Evolutionary conservation across 2,329 filamentous ascomycete genomes (phyloP), one percentile per base, ranked within the genome.

Genomic region (Corinectria fuckeliana): DNA sequence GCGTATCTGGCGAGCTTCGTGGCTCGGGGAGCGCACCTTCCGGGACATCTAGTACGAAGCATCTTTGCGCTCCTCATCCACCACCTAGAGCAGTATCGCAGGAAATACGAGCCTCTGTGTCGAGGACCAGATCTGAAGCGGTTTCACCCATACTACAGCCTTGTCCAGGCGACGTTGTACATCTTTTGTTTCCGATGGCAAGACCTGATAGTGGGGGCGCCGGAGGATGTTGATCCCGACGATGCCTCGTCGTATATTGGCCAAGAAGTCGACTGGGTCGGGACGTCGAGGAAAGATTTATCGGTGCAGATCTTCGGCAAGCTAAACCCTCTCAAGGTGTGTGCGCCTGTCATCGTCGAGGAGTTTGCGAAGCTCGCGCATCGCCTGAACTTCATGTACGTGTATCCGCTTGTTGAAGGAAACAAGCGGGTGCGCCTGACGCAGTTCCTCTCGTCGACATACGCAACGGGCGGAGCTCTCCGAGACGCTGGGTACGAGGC

Each of bases 121-220:
- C 88, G 88, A 14, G 93, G 92, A 3, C 95, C 95, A 0, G 93
- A 99, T 74, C 84, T 96, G 56, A 88, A 89, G 62, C 88, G 90
- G 45, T 97, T 94, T 72, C 87, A 88, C 47, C 87, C 90, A 13
- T 97, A 96, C 77, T 97, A 97, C 75, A 88, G 91, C 16, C 87
- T 93, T 47, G 88, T 91, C n/a, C 93, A 97, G 75, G 93, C 93
- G 1, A 82, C 96, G 3, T 85, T 97, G 21, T 97, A 97, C 79
- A 94, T 96, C 59, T 97, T 96, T 72, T 99, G 95, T 80, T 99
- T 99, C 81, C 89, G 95, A 55, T 99, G 95, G 95, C 90, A 92
- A 61, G 94, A 98, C 71, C 82, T 99, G 45, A 90, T 92, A 56
- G 81, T 85, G 18, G 83, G 85, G 2, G 85, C 84, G 3, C 80